These are phyloP conservation scores for Clitopilus passeckerianus DNA, from an alignment of 768 basidiomycete species.

Conservation along the genomic window DNA sequence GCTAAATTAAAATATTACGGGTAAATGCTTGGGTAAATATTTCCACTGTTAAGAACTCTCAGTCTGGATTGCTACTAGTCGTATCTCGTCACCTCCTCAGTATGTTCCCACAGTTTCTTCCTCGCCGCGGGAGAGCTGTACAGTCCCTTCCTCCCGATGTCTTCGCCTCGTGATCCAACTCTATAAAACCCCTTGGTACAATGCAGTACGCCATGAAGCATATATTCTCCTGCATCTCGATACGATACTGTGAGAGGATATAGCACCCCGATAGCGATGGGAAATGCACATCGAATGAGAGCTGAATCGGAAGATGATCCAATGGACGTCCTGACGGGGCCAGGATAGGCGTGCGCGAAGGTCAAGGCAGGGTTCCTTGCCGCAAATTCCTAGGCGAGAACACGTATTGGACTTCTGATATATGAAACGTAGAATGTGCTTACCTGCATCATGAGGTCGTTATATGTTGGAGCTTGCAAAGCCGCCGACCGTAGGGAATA, in stretches of 20 bases:
- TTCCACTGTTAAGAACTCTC: no score
- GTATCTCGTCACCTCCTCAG: slow-evolving; percentile 11
- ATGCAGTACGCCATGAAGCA: slow-evolving; percentile 26
- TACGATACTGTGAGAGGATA: not conserved
- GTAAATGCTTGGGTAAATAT: no score
- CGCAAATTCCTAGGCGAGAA: slow-evolving; percentile 28
- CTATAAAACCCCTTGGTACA: slow-evolving; percentile 23
- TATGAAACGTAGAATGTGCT: not conserved
- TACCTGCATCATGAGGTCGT: slow-evolving; percentile 39
- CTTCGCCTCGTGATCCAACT: slow-evolving; percentile 25
- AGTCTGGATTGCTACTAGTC: no score
- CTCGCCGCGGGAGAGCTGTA: slow-evolving; percentile 30
- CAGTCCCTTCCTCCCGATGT: slow-evolving; percentile 25
- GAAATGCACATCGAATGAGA: slow-evolving; percentile 5
- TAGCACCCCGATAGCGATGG: slow-evolving; percentile 14
- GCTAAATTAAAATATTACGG: no score
- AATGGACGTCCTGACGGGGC: slow-evolving; percentile 27
- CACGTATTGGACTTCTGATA: not conserved
- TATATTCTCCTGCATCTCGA: slow-evolving; percentile 28
- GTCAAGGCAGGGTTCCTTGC: slow-evolving; percentile 27
- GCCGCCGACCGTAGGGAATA: slow-evolving; percentile 25
- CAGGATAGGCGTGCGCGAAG: slow-evolving; percentile 35
- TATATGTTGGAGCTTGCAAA: slow-evolving; percentile 27
- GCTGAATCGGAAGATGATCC: slow-evolving; percentile 13
- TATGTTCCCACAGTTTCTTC: slow-evolving; percentile 32